These are phyloP conservation scores for Dovyalis caffra DNA, from an alignment of 345 rosid species.

Conservation along the genomic window DNA sequence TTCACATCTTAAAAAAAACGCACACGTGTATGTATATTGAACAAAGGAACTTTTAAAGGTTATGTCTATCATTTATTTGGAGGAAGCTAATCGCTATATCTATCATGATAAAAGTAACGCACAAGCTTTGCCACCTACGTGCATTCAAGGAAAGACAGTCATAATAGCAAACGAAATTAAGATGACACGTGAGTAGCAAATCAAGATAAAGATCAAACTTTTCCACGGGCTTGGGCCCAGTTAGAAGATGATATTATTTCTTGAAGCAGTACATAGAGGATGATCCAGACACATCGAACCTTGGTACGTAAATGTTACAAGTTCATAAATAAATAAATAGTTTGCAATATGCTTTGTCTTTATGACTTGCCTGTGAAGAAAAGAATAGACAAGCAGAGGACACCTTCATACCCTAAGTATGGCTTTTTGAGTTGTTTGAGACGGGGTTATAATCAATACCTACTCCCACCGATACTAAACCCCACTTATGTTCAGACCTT, in stretches of 20 bases:
- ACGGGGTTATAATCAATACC: slow-evolving; percentile 9
- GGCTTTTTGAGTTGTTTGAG: neutral
- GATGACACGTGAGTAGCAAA: neutral
- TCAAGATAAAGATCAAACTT: neutral
- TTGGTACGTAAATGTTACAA: too few relatives aligned
- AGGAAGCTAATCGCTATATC: too few relatives aligned
- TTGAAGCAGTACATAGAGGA: too few relatives aligned
- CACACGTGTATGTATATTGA: too few relatives aligned
- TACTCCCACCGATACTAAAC: neutral
- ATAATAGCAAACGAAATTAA: neutral
- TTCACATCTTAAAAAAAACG: too few relatives aligned
- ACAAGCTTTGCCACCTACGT: too few relatives aligned
- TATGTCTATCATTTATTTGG: too few relatives aligned
- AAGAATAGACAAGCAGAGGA: slow-evolving; percentile 9
- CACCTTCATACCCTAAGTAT: neutral
- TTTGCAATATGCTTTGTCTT: neutral
- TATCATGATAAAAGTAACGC: too few relatives aligned
- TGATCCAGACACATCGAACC: too few relatives aligned
- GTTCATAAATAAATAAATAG: neutral
- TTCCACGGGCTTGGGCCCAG: neutral
- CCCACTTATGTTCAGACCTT: neutral
- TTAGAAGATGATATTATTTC: too few relatives aligned
- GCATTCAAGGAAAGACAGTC: neutral
- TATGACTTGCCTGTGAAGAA: slow-evolving; percentile 17
- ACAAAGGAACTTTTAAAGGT: too few relatives aligned